Evolutionary conservation across 2,329 filamentous ascomycete genomes (phyloP), one percentile per base, ranked within the genome.

Genomic region (Venturia carpophila): DNA sequence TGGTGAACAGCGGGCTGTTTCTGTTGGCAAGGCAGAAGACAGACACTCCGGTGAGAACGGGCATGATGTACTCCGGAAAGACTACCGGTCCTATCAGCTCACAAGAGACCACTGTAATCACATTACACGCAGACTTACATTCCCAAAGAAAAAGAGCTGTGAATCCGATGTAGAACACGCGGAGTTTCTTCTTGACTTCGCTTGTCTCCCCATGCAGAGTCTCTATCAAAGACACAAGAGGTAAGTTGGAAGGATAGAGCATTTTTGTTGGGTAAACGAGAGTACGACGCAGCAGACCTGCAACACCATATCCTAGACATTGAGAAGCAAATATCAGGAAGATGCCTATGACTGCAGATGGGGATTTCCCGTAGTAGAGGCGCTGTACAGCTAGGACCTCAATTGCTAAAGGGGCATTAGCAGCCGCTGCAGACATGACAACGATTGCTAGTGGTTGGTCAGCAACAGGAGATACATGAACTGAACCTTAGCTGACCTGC

Each of bases 141-240:
- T 58, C 52, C 52, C 64, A 69, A 5, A 66, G 17, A n/a, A 68
- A 65, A 9, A 68, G 41, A 1, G 49, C 63, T 2, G 62, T 47
- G 64, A 74, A 74, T 4, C 70, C 70, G 62, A 70, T 68, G 60
- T 69, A 73, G 60, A 74, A 74, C 24, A 76, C 62, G 56, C 67
- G 67, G 19, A 72, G 66, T 37, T 66, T 65, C n/a, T 69, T 60
- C 42, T 65, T 69, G 41, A 61, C 43, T 27, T 64, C 34, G 17
- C 34, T 30, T 39, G 64, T 67, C 19, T 68, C 52, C 10, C 63
- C 27, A 37, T 68, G 67, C 19, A 68, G 52, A 13, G 45, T 60
- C n/a, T 67, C 68, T 17, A 68, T 34, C 13, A 66, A 37, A 9
- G 67, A 65, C 24, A n/a, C 64, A 1, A 67, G 19, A 0, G 67